These are phyloP conservation scores for Arabis hirsuta DNA, from an alignment of 345 rosid genomes.

Conservation along the genomic window DNA sequence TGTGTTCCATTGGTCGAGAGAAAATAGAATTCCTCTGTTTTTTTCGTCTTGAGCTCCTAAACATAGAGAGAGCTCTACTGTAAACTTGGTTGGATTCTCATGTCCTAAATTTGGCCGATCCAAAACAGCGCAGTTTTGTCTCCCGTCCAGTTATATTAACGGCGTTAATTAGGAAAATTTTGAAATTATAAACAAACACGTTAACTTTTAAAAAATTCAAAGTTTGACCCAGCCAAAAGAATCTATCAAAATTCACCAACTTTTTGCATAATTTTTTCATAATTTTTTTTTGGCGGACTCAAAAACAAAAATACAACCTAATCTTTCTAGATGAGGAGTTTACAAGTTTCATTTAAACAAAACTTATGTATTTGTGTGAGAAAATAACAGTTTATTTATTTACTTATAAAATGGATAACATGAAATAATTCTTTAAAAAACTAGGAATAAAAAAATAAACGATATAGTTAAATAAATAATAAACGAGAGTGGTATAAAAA, in stretches of 20 bases:
- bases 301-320: too few species aligned
- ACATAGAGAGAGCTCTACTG: constrained; percentile 29
- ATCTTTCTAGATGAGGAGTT: too few species aligned
- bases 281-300: too few species aligned
- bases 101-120: constrained; percentile 12
- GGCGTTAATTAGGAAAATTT: background rate
- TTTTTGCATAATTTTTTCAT: too few species aligned
- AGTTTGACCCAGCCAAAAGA: background rate
- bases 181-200: background rate
- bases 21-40: constrained; percentile 41
- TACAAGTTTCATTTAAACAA: too few species aligned
- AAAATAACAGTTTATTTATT: too few species aligned
- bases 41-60: background rate
- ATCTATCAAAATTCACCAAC: background rate
- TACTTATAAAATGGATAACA: too few species aligned
- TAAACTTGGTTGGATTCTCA: background rate
- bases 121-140: background rate
- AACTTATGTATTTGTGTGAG: too few species aligned
- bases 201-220: background rate
- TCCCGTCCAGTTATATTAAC: background rate
- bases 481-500: too few species aligned
- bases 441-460: background rate
- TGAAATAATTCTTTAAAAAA: background rate
- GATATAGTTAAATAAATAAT: too few species aligned
- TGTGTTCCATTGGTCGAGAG: constrained; percentile 36